Percentiles rank a stretch among this genome's conserved stretches.
Evolutionary conservation across 2,329 filamentous ascomycete genomes (phyloP).

Genomic region (Paecilomyces sp.): DNA sequence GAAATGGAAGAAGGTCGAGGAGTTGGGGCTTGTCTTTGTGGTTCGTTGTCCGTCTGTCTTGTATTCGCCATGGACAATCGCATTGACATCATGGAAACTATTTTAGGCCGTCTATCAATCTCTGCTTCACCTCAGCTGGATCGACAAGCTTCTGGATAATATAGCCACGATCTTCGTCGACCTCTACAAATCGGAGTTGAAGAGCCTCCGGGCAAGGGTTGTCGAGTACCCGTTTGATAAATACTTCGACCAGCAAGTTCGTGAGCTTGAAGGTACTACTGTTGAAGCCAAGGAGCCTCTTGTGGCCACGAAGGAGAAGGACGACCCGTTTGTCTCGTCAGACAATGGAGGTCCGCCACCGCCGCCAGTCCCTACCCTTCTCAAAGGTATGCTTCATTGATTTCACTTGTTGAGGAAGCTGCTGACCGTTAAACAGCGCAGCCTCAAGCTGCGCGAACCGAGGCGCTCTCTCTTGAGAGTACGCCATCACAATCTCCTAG

Average conservation of each 20-base stretch:
- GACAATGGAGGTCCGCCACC: slow-evolving; percentile 44
- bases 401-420: neutral
- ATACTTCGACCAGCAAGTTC: slow-evolving; percentile 90
- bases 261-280: slow-evolving; percentile 54
- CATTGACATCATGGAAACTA: neutral
- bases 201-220: slow-evolving; percentile 68
- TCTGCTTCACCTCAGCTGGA: slow-evolving; percentile 89
- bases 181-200: slow-evolving; percentile 81
- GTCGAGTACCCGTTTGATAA: slow-evolving; percentile 81
- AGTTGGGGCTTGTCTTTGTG: slow-evolving; percentile 91
- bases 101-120: slow-evolving; percentile 89
- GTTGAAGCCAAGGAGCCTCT: slow-evolving; percentile 39
- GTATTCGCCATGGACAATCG: slow-evolving; percentile 1
- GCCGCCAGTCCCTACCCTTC: slow-evolving; percentile 45
- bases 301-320: slow-evolving; percentile 35
- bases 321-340: slow-evolving; percentile 41
- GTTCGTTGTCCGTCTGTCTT: slow-evolving; percentile 43
- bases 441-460: slow-evolving; percentile 35
- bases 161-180: slow-evolving; percentile 87
- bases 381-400: slow-evolving; percentile 33
- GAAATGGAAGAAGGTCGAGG: slow-evolving; percentile 89
- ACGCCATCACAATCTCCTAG: slow-evolving; percentile 65
- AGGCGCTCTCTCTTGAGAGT: slow-evolving; percentile 55
- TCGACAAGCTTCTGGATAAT: slow-evolving; percentile 93
- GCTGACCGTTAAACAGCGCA: slow-evolving; percentile 30